Conservation (phyloP, 2,329 filamentous ascomycete species). For the Metarhizium sp. region DNA sequence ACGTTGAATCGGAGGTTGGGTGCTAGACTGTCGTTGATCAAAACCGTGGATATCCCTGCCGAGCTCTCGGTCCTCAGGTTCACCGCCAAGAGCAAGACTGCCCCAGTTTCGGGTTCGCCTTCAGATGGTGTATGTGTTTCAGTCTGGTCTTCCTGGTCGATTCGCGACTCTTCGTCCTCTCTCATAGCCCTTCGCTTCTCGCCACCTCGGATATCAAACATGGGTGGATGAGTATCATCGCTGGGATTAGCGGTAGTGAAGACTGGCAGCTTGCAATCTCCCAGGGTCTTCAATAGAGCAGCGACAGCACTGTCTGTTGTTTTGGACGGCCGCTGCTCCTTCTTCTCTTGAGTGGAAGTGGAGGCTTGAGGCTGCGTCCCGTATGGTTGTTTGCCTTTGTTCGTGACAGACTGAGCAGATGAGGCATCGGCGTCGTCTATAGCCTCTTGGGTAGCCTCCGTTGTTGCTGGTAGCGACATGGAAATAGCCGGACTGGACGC, state of each 20-base stretch:
- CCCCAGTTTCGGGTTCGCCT: conserved; percentile 72
- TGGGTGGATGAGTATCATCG: conserved; percentile 44
- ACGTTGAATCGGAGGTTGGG: conserved; percentile 71
- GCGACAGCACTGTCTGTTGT: conserved; percentile 15
- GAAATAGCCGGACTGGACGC: conserved; percentile 75
- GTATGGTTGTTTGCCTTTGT: conserved; percentile 11
- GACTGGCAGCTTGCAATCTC: conserved; percentile 23
- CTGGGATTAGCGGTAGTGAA: conserved; percentile 6
- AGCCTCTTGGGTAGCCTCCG: conserved; percentile 39
- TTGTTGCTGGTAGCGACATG: conserved; percentile 42
- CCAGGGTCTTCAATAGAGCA: conserved; percentile 28
- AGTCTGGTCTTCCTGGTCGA: conserved; percentile 38
- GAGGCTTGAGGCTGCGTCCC: conserved; percentile 1
- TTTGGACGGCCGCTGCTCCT: neutral
- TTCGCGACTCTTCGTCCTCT: conserved; percentile 55
- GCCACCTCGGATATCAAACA: conserved; percentile 78
- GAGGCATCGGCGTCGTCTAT: conserved; percentile 22
- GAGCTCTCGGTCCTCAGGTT: conserved; percentile 72
- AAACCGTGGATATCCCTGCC: conserved; percentile 40
- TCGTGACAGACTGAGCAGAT: conserved; percentile 13
- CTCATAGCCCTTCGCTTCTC: conserved; percentile 70
- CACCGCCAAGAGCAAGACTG: conserved; percentile 82
- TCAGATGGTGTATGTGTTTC: conserved; percentile 47
- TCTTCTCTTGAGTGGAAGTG: neutral
- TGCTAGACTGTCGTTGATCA: conserved; percentile 53